Evolutionary conservation across 495 filamentous ascomycete species (phyloP).

Genomic region (Cudoniella acicularis): DNA sequence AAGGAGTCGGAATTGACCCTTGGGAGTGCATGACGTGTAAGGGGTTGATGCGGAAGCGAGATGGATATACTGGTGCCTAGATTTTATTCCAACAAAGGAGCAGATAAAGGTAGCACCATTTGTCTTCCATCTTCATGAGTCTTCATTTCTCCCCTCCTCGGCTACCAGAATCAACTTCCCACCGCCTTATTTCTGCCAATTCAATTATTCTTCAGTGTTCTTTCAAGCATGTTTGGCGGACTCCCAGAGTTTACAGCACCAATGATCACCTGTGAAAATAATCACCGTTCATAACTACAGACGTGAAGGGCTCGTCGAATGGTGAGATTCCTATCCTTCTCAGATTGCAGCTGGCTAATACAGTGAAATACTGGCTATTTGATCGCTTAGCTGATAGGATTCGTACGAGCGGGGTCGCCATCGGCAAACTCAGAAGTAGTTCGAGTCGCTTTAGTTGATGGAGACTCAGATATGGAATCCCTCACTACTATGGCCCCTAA

Average conservation of each 20-base stretch:
- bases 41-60: too few species aligned
- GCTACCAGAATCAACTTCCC: not conserved
- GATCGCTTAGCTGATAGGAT: not conserved
- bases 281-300: not conserved
- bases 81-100: not conserved
- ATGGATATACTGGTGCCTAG: not conserved
- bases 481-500: too few species aligned
- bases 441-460: too few species aligned
- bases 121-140: not conserved
- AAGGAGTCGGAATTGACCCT: too few species aligned
- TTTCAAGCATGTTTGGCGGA: not conserved
- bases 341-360: not conserved
- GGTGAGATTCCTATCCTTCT: not conserved
- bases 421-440: too few species aligned
- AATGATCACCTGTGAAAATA: too few species aligned
- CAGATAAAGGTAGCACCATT: not conserved
- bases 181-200: not conserved
- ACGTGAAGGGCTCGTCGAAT: not conserved
- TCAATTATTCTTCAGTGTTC: not conserved
- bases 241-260: not conserved
- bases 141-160: not conserved
- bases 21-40: too few species aligned
- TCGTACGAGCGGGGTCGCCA: too few species aligned
- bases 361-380: not conserved
- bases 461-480: too few species aligned